A percentile compares a stretch with the other conserved stretches of the same genome.
Evolutionary conservation across 192 early-diverging fungal species (phyloP).

Genomic region (Linnemannia exigua): DNA sequence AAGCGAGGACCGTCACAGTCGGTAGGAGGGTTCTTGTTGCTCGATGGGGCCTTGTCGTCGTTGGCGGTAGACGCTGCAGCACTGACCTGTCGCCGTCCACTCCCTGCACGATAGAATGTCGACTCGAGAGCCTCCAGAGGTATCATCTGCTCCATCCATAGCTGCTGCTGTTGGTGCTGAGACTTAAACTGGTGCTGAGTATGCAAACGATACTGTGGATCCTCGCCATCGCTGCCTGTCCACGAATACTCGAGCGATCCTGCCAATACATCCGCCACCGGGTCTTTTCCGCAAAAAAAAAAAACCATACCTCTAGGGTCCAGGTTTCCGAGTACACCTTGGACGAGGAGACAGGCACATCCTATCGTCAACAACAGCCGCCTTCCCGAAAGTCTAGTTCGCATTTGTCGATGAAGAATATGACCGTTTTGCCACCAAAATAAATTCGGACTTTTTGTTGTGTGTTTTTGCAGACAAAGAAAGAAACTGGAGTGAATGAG

Average conservation of each 20-base stretch:
- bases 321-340: background rate
- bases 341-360: background rate
- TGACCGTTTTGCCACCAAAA: slow-evolving; percentile 11
- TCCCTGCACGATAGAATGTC: slow-evolving; percentile 4
- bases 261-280: slow-evolving; percentile 4
- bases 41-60: background rate
- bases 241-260: slow-evolving; percentile 36
- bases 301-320: background rate
- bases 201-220: background rate
- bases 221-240: background rate
- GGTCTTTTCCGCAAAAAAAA: background rate
- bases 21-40: background rate
- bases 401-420: background rate
- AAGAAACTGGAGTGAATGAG: background rate
- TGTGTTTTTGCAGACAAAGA: background rate
- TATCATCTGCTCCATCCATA: background rate
- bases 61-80: background rate
- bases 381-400: background rate
- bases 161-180: background rate
- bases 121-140: slow-evolving; percentile 14
- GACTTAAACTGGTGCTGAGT: background rate
- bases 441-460: background rate
- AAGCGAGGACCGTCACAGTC: background rate
- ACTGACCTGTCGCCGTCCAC: background rate
- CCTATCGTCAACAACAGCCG: background rate